Evolutionary conservation across 2,329 filamentous ascomycete genomes (phyloP).

Genomic region (Aspergillus texensis): DNA sequence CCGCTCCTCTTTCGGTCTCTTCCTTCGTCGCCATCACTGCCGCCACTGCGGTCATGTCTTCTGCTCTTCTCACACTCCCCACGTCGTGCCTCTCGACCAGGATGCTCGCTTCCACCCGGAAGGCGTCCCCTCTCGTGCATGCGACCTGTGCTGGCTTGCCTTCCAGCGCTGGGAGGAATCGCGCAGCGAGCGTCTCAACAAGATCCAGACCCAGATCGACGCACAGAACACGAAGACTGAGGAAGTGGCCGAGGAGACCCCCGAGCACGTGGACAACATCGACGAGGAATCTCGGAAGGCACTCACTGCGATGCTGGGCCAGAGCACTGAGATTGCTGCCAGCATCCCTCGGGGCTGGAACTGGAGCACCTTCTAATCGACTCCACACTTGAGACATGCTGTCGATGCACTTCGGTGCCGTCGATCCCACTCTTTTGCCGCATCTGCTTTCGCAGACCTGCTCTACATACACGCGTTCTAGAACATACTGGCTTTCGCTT

Average conservation of each 20-base stretch:
- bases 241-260: slow-evolving; percentile 24
- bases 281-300: slow-evolving; percentile 26
- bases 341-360: slow-evolving; percentile 63
- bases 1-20: slow-evolving; percentile 61
- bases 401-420: neutral
- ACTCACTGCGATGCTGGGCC: slow-evolving; percentile 25
- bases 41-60: slow-evolving; percentile 68
- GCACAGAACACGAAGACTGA: slow-evolving; percentile 29
- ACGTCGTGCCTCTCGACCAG: slow-evolving; percentile 64
- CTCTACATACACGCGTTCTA: slow-evolving; percentile 17
- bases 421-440: neutral
- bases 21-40: slow-evolving; percentile 67
- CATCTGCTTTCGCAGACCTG: neutral
- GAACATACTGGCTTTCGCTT: slow-evolving; percentile 17
- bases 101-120: slow-evolving; percentile 65
- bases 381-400: neutral
- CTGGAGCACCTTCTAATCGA: slow-evolving; percentile 62
- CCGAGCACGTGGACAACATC: slow-evolving; percentile 25
- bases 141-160: slow-evolving; percentile 62
- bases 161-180: slow-evolving; percentile 60
- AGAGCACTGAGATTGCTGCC: slow-evolving; percentile 51
- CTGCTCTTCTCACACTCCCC: slow-evolving; percentile 61
- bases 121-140: slow-evolving; percentile 58
- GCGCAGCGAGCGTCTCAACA: slow-evolving; percentile 53
- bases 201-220: slow-evolving; percentile 46